These are phyloP conservation scores for Trifolium repens DNA, from an alignment of 306 rosid genomes.

Conservation along the genomic window DNA sequence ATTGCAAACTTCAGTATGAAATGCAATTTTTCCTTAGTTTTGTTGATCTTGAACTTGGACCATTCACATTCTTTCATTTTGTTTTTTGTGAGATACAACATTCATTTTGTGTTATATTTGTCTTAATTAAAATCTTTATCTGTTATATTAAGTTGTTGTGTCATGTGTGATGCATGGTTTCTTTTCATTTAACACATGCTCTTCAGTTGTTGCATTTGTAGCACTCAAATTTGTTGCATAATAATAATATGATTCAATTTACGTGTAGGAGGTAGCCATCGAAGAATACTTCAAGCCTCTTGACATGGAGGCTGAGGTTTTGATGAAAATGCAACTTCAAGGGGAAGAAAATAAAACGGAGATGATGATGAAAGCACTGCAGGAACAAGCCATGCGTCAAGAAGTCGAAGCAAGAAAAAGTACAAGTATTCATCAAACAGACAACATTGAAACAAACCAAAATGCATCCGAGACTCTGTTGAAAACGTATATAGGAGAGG, in stretches of 20 bases:
- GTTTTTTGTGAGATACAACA: neutral
- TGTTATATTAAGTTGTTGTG: neutral
- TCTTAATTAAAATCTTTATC: conserved; percentile 27
- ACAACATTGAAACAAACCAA: conserved; percentile 36
- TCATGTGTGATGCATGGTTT: conserved; percentile 25
- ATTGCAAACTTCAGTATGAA: conserved; percentile 22
- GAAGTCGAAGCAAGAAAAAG: conserved; percentile 50
- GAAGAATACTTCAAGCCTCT: conserved; percentile 92
- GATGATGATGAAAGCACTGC: conserved; percentile 72
- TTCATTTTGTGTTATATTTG: conserved; percentile 10
- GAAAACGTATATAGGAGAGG: conserved; percentile 60
- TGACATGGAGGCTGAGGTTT: conserved; percentile 74
- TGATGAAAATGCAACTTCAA: conserved; percentile 76
- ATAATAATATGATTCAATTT: conserved; percentile 28
- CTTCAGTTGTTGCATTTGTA: conserved; percentile 26
- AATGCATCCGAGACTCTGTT: conserved; percentile 52
- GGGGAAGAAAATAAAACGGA: conserved; percentile 68
- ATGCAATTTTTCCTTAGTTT: neutral
- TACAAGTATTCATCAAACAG: conserved; percentile 36
- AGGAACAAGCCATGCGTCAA: conserved; percentile 68
- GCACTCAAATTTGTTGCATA: conserved; percentile 33
- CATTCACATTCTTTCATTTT: conserved; percentile 10
- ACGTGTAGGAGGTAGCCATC: conserved; percentile 77
- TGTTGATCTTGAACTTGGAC: conserved; percentile 1
- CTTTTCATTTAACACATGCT: neutral